A percentile compares a stretch with the other conserved stretches of the same genome.
Conservation (phyloP, 305 asterid genomes). For the Rubia tinctorum region DNA sequence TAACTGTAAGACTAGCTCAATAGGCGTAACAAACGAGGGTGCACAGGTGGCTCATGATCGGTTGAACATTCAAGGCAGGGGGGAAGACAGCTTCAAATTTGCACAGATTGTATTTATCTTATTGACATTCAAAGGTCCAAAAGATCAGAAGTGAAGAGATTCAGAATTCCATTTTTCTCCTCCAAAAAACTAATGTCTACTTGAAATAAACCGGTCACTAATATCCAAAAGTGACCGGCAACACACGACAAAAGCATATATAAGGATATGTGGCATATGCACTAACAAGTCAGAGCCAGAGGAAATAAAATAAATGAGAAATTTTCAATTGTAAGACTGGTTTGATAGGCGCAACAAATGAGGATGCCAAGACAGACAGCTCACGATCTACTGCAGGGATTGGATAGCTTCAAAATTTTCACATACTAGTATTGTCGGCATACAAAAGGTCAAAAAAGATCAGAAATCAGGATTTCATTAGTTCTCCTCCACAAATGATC, state of each 20-base stretch:
- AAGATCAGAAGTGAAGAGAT: background rate
- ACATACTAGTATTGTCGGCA: background rate
- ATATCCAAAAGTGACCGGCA: background rate
- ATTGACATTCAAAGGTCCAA: background rate
- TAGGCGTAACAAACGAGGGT: background rate
- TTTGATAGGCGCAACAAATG: background rate
- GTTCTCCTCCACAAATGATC: background rate
- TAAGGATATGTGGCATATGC: no score
- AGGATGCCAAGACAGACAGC: background rate
- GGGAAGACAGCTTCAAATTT: background rate
- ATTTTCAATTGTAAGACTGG: background rate
- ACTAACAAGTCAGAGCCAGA: background rate
- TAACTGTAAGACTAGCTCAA: background rate
- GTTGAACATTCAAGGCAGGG: background rate
- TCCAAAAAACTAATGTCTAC: background rate
- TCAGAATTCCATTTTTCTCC: background rate
- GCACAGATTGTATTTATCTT: no score
- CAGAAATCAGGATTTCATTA: background rate
- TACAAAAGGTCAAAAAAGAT: background rate
- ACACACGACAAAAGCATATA: no score
- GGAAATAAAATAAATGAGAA: background rate
- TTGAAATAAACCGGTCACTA: background rate
- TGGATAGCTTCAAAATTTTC: background rate
- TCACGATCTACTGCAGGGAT: background rate
- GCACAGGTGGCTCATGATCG: background rate